Base-by-base conservation (phyloP, 176 grass and related monocot species). In the Cenchrus fungigraminus region DNA sequence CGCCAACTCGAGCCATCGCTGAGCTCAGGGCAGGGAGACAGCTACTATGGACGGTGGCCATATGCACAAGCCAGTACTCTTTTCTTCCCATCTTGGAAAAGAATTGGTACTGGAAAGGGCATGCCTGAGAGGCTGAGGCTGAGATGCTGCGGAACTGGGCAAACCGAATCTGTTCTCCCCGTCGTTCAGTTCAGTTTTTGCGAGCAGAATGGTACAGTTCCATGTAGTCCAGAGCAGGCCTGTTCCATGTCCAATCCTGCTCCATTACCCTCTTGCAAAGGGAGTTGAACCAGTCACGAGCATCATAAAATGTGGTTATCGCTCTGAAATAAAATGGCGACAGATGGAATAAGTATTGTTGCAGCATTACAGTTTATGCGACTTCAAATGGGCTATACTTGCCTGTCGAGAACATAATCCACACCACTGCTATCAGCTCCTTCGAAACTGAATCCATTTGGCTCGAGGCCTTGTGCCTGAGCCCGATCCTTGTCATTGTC, bases 171-270 rank as follows among this genome's bases (percentile, higher is more conserved):
- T 46, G 10, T 29, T 86, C 40, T 86, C 45, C 46, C 25, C 7
- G 50, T 13, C 6, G 20, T 29, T 20, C 6, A 53, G 31, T 37
- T 77, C 83, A 88, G 74, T 74, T 82, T 61, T 94, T 98, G 76
- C 90, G 93, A 6, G 93, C 83, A 0, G 93, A 91, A 86, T 94
- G 88, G 78, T 98, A 98, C 49, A 98, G 64, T 61, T 98, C 97
- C 69, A 98, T 86, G 78, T 96, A 96, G 80, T 98, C 93, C 61
- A 96, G 66, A 49, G 97, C 91, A 43, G 97, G 93, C 15, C 97
- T 92, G 82, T 98, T 98, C 97, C 93, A 98, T 7, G 93, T 91
- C 97, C 97, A 98, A 64, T 98, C 97, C 81, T 98, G 97, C 79
- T 95, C 89, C 97, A 98, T 98, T 40, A 92, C 97, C 60, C 81